phyloP scores from a whole-genome alignment of 139 green algal genomes.

The Chlorella sp. region DNA sequence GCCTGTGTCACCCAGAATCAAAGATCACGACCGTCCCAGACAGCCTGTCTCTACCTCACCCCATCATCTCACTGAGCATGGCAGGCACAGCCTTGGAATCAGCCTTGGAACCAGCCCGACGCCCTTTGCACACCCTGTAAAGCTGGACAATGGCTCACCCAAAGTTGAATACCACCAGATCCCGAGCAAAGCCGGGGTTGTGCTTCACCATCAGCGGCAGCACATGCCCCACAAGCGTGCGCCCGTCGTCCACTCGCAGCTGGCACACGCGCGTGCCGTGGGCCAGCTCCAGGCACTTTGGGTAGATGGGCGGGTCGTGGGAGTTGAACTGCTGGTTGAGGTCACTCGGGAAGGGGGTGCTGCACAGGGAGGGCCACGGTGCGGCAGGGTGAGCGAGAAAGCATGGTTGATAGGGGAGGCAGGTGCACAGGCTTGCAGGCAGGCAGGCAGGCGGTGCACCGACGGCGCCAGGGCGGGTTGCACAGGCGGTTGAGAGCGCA shows the following conservation, averaged over 20 bases:
- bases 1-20: no score
- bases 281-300: constrained; percentile 3
- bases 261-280: constrained; percentile 15
- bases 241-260: not conserved
- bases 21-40: no score
- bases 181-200: not conserved
- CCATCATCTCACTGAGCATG: no score
- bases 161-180: constrained; percentile 12
- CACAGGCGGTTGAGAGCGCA: no score
- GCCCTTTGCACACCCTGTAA: no score
- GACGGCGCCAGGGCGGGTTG: no score
- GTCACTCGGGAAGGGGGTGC: not conserved
- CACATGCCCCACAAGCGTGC: not conserved
- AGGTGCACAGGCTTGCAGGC: no score
- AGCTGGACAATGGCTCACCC: not conserved
- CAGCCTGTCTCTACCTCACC: no score
- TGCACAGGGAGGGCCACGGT: not conserved
- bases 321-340: not conserved
- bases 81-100: no score
- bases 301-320: not conserved
- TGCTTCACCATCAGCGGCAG: not conserved
- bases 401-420: no score
- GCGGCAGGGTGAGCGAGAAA: not conserved
- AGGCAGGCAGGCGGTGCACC: no score
- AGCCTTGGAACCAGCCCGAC: no score